Base-by-base conservation (phyloP, 2,329 filamentous ascomycete genomes). In the Westerdykella sp. region DNA sequence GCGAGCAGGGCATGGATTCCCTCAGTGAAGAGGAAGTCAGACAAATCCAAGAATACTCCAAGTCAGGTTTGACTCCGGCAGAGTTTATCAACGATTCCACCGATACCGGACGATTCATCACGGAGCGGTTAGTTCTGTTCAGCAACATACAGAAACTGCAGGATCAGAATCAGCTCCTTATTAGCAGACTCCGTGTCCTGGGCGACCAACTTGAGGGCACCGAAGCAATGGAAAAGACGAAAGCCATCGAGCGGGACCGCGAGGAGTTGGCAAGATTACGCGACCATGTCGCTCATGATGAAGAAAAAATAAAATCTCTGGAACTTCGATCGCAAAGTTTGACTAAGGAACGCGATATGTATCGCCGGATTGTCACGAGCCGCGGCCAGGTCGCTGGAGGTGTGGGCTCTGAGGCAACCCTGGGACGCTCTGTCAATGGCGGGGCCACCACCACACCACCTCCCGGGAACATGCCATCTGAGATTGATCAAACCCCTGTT, bases 261-360 rank as follows among this genome's bases (percentile, higher is more conserved):
- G 79, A 86, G 47, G 83, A 90, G 62, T 77, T 93, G n/a, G 79
- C 84, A 53, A 78, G 77, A 37, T 71, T 93, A 25, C 77, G 87
- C 49, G 79, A 83, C 41, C 82, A 88, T 51, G 76, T 94, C 18
- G 77, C 84, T 52, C 81, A 85, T 65, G 91, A 83, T 65, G 82
- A 87, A 45, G 91, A 96, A 51, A 89, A 96, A 62, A 80, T 95
- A 41, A 80, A 84, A 53, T 85, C 85, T 11, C 83, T 95, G 52
- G 81, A 85, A 35, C 81, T 85, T 23, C 87, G 90, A 44, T 86
- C 89, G 50, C 87, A 95, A 71, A 95, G 87, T 65, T 95, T 95
- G 65, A 88, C 93, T 63, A 87, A 89, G 57, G 93, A 98, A 70
- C 84, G 93, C 49, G 91, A 98, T 63, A 96, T 96, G 80, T 97